phyloP scores from a whole-genome alignment of 345 rosid species.

The Litchi chinensis region DNA sequence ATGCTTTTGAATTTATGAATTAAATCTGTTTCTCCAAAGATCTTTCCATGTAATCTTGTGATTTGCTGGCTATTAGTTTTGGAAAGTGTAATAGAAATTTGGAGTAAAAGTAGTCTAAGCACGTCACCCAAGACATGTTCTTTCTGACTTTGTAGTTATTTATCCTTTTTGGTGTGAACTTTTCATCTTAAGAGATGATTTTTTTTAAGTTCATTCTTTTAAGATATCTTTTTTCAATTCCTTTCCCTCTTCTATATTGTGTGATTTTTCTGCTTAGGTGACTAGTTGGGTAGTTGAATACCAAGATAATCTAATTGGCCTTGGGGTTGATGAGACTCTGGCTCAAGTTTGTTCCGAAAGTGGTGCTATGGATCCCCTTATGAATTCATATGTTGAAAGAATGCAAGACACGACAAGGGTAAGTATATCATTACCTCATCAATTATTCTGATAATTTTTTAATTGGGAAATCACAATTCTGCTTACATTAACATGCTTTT shows the following conservation, averaged over 20 bases:
- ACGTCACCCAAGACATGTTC: background rate
- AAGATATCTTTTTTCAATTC: background rate
- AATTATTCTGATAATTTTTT: background rate
- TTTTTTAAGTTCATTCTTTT: background rate
- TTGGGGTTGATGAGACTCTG: constrained; percentile 97
- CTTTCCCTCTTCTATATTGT: constrained; percentile 17
- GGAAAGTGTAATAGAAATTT: background rate
- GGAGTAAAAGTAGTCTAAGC: background rate
- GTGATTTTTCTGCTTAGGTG: constrained; percentile 53
- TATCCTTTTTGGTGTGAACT: background rate
- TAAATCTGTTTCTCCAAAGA: constrained; percentile 5
- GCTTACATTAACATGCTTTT: background rate
- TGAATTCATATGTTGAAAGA: constrained; percentile 97
- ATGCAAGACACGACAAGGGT: constrained; percentile 99
- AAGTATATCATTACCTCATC: constrained; percentile 17
- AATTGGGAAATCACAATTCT: background rate
- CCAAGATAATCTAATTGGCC: constrained; percentile 95
- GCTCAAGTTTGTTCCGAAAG: constrained; percentile 99
- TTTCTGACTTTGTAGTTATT: background rate
- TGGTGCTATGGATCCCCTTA: constrained; percentile 98
- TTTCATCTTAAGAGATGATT: constrained; percentile 1
- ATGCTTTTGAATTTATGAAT: background rate
- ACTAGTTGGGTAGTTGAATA: constrained; percentile 99
- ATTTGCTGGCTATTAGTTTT: background rate
- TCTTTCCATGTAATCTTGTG: background rate